Evolutionary conservation across 1,284 basidiomycete genomes (phyloP), one percentile per base, ranked within the genome.

Genomic region (Austroboletus niveus): DNA sequence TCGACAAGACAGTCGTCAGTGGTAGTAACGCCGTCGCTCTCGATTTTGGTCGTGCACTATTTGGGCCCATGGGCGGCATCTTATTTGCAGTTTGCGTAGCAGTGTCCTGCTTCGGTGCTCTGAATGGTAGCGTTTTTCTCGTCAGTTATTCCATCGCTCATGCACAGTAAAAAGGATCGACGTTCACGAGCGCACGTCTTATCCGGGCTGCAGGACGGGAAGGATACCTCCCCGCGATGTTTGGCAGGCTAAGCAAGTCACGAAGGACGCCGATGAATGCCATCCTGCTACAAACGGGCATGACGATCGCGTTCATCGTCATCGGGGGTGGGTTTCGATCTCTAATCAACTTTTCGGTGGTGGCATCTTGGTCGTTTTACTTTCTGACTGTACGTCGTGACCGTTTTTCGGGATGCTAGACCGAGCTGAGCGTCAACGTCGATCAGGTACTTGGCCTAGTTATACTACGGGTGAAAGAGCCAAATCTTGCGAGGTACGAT

Each of bases 61-160:
- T 95, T 57, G 96, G 97, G 7, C 82, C 86, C 6, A 70, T 88
- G 12, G 96, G 97, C 20, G 94, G 91, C 0, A 81, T 86, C 2
- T 63, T 96, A 4, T 98, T 99, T 66, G 92, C 94, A 1, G 76
- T 82, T 54, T 84, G 95, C 75, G 96, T 99, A 3, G 92, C 94
- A 1, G 82, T 98, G 54, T 96, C 92, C 2, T 98, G 94, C 65
- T 93, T 97, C 60, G 94, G 94, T 10, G 92, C 94, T 1, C 70
- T 97, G 41, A 95, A 95, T 66, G 90, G 92, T 80, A 65, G 62
- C 57, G 17, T 46, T 42, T 42, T 20, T 30, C 22, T 43, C 45
- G 27, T 22, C 17, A 17, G 44, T 11, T n/a, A 4, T 49, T 32
- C 2, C 14, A n/a, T 56, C 42, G 59, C 49, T 63, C 22, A 49